Percentiles rank a stretch among this genome's conserved stretches.
These are phyloP conservation scores for Termitomyces sp. DNA, from an alignment of 768 basidiomycete genomes.

Conservation along the genomic window DNA sequence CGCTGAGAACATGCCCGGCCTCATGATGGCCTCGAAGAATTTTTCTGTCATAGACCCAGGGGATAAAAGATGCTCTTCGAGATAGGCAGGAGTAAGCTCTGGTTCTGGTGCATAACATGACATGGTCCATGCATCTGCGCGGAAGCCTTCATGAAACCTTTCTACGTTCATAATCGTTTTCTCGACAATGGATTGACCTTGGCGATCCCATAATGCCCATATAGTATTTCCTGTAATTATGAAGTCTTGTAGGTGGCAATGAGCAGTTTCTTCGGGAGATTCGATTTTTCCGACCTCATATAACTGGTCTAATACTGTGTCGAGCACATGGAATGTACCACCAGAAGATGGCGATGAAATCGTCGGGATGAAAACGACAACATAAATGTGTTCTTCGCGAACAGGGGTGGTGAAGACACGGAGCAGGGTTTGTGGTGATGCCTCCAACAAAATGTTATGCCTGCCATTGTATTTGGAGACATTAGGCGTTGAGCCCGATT, in stretches of 20 bases:
- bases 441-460: slow-evolving; percentile 52
- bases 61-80: slow-evolving; percentile 78
- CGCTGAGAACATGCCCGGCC: slow-evolving; percentile 85
- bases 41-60: slow-evolving; percentile 73
- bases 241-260: slow-evolving; percentile 80
- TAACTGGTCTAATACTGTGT: slow-evolving; percentile 55
- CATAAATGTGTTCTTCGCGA: slow-evolving; percentile 54
- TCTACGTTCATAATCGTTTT: slow-evolving; percentile 46
- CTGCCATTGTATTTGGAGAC: slow-evolving; percentile 23
- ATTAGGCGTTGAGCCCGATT: slow-evolving; percentile 29
- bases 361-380: slow-evolving; percentile 73
- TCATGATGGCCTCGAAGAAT: slow-evolving; percentile 80
- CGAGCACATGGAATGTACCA: slow-evolving; percentile 76
- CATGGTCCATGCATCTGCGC: slow-evolving; percentile 46
- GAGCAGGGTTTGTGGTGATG: slow-evolving; percentile 62
- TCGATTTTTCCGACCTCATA: slow-evolving; percentile 57
- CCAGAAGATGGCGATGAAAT: slow-evolving; percentile 62
- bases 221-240: slow-evolving; percentile 53
- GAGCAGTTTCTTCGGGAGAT: slow-evolving; percentile 57
- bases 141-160: slow-evolving; percentile 31
- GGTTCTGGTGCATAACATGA: slow-evolving; percentile 67
- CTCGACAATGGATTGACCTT: slow-evolving; percentile 73
- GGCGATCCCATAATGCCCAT: slow-evolving; percentile 78
- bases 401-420: slow-evolving; percentile 53
- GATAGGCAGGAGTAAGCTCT: slow-evolving; percentile 80